These are phyloP conservation scores for Litchi chinensis DNA, from an alignment of 345 rosid genomes.

Conservation along the genomic window DNA sequence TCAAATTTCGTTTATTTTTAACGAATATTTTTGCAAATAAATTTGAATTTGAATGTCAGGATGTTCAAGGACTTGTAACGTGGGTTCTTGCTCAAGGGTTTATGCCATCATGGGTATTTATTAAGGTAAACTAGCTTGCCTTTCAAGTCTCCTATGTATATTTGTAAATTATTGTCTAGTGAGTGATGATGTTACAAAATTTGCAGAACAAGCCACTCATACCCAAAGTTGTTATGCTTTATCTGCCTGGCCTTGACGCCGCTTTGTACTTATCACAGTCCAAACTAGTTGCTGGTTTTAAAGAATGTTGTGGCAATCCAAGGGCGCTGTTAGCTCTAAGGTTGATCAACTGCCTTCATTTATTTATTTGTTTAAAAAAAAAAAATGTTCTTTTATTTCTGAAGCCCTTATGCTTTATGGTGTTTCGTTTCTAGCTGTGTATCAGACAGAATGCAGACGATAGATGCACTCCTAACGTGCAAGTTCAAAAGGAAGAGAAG, in stretches of 20 bases:
- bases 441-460: slow-evolving; percentile 77
- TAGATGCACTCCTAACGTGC: slow-evolving; percentile 85
- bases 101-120: slow-evolving; percentile 92
- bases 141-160: no score
- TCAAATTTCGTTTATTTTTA: not conserved
- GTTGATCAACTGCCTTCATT: slow-evolving; percentile 42
- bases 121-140: slow-evolving; percentile 52
- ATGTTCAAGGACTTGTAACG: slow-evolving; percentile 93
- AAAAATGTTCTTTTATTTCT: not conserved
- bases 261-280: slow-evolving; percentile 75
- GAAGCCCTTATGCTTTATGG: slow-evolving; percentile 27
- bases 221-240: slow-evolving; percentile 87
- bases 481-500: slow-evolving; percentile 68
- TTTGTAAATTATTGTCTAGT: not conserved
- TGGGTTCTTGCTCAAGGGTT: slow-evolving; percentile 94
- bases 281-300: slow-evolving; percentile 64
- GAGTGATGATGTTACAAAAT: slow-evolving; percentile 1
- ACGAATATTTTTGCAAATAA: not conserved
- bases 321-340: slow-evolving; percentile 76
- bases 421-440: slow-evolving; percentile 60
- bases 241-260: slow-evolving; percentile 93
- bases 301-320: slow-evolving; percentile 76
- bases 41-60: slow-evolving; percentile 47
- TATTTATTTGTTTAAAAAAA: not conserved
- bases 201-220: slow-evolving; percentile 92